Conservation (phyloP, 108 stramenopile genomes). For the Conticribra guillardii region DNA sequence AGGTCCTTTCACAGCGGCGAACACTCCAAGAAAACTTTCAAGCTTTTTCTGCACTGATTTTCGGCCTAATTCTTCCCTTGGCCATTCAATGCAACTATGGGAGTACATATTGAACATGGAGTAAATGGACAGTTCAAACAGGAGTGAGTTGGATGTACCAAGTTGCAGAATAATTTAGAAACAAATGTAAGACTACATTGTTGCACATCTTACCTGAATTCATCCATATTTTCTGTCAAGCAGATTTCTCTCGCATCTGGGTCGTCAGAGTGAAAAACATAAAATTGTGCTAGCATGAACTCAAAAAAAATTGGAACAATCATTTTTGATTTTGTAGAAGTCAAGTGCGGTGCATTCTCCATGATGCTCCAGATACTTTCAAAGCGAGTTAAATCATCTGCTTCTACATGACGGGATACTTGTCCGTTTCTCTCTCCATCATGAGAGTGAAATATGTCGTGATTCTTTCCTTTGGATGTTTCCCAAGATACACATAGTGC, state of each 20-base stretch:
- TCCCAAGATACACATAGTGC: constrained; percentile 70
- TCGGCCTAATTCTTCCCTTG: constrained; percentile 40
- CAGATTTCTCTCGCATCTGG: constrained; percentile 71
- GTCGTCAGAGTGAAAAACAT: constrained; percentile 67
- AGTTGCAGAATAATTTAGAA: no score
- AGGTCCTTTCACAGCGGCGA: constrained; percentile 76
- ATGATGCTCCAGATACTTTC: constrained; percentile 72
- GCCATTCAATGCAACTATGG: constrained; percentile 22
- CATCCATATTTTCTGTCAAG: constrained; percentile 37
- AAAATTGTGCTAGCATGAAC: constrained; percentile 80
- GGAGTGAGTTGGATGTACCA: no score
- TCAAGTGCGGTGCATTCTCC: constrained; percentile 57
- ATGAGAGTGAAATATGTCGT: constrained; percentile 48
- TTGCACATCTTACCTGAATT: constrained; percentile 31
- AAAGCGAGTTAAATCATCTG: constrained; percentile 63
- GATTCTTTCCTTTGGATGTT: constrained; percentile 45
- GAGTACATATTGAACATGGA: neutral
- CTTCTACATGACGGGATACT: constrained; percentile 56
- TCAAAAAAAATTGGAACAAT: constrained; percentile 82
- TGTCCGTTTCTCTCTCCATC: constrained; percentile 37
- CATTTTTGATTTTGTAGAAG: constrained; percentile 69
- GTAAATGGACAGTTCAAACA: neutral
- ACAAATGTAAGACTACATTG: no score
- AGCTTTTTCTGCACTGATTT: constrained; percentile 61
- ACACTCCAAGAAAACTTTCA: constrained; percentile 70